These are phyloP conservation scores for Capniomyces stellatus DNA, from an alignment of 371 early-diverging fungal species.

Conservation along the genomic window DNA sequence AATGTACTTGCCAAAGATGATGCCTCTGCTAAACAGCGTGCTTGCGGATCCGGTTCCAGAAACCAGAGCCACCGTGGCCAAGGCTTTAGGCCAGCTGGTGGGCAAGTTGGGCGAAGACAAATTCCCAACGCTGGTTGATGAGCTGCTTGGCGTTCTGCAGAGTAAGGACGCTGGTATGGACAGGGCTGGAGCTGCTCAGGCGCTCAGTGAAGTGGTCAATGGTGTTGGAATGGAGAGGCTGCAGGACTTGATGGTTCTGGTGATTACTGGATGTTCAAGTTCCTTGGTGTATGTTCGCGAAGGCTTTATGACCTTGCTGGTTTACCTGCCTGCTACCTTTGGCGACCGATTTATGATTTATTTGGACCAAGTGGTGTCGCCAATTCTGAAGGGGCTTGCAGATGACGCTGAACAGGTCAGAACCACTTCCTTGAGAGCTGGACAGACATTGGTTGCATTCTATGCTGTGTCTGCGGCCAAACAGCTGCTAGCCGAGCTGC, in stretches of 20 bases:
- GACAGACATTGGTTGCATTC: slow-evolving; percentile 78
- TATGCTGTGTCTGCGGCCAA: slow-evolving; percentile 79
- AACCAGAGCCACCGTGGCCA: slow-evolving; percentile 82
- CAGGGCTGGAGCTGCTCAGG: slow-evolving; percentile 93
- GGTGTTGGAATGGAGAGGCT: slow-evolving; percentile 78
- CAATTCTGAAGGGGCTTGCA: slow-evolving; percentile 76
- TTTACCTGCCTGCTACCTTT: slow-evolving; percentile 90
- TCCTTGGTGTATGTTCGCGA: slow-evolving; percentile 73
- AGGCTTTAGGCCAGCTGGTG: slow-evolving; percentile 82
- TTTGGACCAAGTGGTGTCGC: slow-evolving; percentile 66
- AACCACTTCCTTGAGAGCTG: slow-evolving; percentile 75
- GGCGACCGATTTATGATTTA: slow-evolving; percentile 80
- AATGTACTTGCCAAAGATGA: slow-evolving; percentile 60
- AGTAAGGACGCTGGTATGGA: slow-evolving; percentile 66
- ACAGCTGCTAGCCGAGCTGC: slow-evolving; percentile 76
- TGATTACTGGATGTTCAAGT: slow-evolving; percentile 57
- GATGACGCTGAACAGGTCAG: slow-evolving; percentile 93
- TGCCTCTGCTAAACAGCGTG: slow-evolving; percentile 78
- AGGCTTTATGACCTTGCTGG: slow-evolving; percentile 84
- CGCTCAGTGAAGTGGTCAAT: slow-evolving; percentile 79
- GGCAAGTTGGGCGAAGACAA: slow-evolving; percentile 77
- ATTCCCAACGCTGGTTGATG: slow-evolving; percentile 80
- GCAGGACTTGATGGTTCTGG: slow-evolving; percentile 76
- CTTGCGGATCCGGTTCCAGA: slow-evolving; percentile 91
- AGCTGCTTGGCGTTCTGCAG: slow-evolving; percentile 58